Evolutionary conservation across 2,329 filamentous ascomycete species (phyloP).

Genomic region (Colletotrichum limetticola): DNA sequence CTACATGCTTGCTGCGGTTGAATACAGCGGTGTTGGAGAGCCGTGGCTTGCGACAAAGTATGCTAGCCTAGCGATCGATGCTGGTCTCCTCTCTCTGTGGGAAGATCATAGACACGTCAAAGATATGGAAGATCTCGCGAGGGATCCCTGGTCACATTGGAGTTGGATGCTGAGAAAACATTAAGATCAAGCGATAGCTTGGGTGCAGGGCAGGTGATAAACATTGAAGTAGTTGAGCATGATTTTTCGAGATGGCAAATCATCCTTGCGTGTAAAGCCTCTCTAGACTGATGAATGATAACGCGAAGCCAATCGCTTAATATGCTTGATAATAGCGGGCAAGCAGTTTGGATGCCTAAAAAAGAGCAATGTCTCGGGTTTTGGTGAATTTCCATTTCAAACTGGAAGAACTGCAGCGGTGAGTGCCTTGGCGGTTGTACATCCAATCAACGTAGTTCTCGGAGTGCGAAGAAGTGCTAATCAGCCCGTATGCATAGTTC

Average conservation of each 20-base stretch:
- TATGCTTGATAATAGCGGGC: too few species aligned
- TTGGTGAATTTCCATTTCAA: background rate
- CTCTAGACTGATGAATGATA: too few species aligned
- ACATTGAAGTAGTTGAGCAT: too few species aligned
- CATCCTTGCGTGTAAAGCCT: too few species aligned
- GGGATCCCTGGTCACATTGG: conserved; percentile 51
- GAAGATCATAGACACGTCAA: conserved; percentile 42
- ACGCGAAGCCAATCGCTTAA: too few species aligned
- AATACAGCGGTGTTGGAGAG: conserved; percentile 52
- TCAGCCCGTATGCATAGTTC: background rate
- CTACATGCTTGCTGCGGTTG: conserved; percentile 50
- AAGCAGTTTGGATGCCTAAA: background rate
- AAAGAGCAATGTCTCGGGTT: background rate
- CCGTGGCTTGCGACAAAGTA: conserved; percentile 51
- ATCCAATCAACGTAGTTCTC: background rate
- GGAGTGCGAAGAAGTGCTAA: background rate
- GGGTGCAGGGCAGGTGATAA: background rate
- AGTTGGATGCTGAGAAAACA: conserved; percentile 50
- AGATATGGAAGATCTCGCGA: conserved; percentile 47
- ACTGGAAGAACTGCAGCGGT: background rate
- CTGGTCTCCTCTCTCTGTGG: conserved; percentile 40
- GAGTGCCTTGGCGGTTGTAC: background rate
- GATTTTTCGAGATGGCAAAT: too few species aligned
- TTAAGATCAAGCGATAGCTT: conserved; percentile 37
- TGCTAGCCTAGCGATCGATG: conserved; percentile 50